Conservation (phyloP, 768 basidiomycete species). For the Pleurotus citrinopileatus region DNA sequence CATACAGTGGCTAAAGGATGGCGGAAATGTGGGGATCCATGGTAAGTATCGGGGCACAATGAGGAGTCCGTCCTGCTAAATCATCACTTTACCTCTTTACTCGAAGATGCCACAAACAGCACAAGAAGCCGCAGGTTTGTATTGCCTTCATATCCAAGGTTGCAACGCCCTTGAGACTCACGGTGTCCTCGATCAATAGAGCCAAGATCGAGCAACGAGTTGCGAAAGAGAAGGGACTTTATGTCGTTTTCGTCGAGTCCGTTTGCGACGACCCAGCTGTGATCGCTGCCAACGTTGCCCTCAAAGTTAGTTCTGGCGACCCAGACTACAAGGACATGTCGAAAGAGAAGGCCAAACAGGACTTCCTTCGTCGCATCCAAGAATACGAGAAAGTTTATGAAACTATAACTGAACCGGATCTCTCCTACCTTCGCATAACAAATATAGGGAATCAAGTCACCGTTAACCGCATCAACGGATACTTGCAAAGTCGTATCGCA, state of each 20-base stretch:
- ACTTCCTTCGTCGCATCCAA: conserved; percentile 88
- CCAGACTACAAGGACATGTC: conserved; percentile 95
- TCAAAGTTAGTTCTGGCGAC: conserved; percentile 95
- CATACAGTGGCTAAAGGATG: conserved; percentile 91
- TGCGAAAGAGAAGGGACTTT: conserved; percentile 80
- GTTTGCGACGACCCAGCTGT: conserved; percentile 91
- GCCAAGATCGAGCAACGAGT: conserved; percentile 84
- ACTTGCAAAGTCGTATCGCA: conserved; percentile 93
- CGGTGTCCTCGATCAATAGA: conserved; percentile 33
- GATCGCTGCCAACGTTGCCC: conserved; percentile 93
- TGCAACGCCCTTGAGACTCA: background rate
- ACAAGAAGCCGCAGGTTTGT: conserved; percentile 68
- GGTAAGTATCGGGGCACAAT: conserved; percentile 59
- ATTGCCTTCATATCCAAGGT: background rate
- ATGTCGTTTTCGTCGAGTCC: conserved; percentile 92
- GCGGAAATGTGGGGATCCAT: conserved; percentile 97
- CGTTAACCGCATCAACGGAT: conserved; percentile 85
- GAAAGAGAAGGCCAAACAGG: conserved; percentile 78
- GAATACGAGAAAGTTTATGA: conserved; percentile 96
- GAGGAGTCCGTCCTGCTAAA: background rate
- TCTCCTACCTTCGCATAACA: conserved; percentile 88
- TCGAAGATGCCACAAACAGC: conserved; percentile 92
- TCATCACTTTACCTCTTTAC: background rate
- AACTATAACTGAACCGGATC: conserved; percentile 86
- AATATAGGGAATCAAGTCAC: conserved; percentile 93